Conservation (phyloP, 306 rosid genomes). For the Quercus engelmannii region DNA sequence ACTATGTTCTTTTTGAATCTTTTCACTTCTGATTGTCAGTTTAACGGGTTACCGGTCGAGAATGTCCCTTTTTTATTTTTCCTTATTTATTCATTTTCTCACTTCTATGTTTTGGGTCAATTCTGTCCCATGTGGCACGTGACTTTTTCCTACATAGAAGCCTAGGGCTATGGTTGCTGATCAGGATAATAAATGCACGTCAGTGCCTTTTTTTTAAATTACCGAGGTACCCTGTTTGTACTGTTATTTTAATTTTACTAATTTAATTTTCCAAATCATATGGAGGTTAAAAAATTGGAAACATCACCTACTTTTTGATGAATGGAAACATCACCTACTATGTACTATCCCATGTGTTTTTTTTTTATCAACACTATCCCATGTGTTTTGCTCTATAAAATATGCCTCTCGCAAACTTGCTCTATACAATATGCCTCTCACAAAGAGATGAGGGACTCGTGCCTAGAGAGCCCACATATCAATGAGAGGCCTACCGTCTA, state of each 20-base stretch:
- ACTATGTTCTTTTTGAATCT: background rate
- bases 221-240: background rate
- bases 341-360: no score
- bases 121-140: constrained; percentile 31
- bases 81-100: background rate
- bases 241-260: background rate
- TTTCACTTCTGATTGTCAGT: background rate
- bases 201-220: background rate
- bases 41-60: constrained; percentile 7
- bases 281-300: background rate
- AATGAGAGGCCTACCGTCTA: no score
- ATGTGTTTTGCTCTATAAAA: no score
- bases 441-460: no score
- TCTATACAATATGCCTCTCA: no score
- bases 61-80: background rate
- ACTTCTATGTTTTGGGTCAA: background rate
- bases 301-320: no score
- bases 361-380: no score
- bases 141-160: constrained; percentile 15
- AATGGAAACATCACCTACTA: no score
- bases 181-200: background rate
- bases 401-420: no score
- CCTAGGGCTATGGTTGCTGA: constrained; percentile 3
- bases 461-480: no score
- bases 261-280: background rate